Base-by-base conservation (phyloP, 371 early-diverging fungal species). In the Mortierella sp. region DNA sequence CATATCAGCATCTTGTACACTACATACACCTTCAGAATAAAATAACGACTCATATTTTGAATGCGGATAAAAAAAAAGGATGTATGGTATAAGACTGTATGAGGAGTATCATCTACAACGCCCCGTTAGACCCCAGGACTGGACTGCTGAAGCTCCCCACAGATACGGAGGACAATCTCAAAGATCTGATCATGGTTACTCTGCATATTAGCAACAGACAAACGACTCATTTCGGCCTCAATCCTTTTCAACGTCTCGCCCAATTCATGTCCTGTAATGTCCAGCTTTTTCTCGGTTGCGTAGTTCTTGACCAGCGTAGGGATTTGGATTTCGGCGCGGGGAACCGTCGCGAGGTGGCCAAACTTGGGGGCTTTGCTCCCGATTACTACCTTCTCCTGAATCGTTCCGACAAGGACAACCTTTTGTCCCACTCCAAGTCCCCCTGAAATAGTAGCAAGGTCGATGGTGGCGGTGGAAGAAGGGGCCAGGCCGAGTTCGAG, bases 251-350 rank as follows among this genome's bases (percentile, higher is more conserved):
- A 58, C 68, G 65, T 55, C n/a, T 24, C 38, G 14, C 84, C 84
- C 26, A 84, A 19, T 14, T 68, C 44, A 21, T 34, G 70, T 28
- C 84, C 80, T 3, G 75, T 28, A 5, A 84, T 5, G 0, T 14
- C 28, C 5, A 73, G 16, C 11, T 57, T 55, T 28, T 54, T 77
- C 14, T 74, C 70, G n/a, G 72, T 5, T 16, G 75, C 63, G 26
- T 47, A 71, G n/a, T 55, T 65, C 38, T 80, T 84, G 48, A 84
- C n/a, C 26, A 80, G 42, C 1, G 70, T 21, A 19, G 80, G 48
- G 52, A 84, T 78, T 28, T 70, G 63, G 42, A 84, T 78, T 48
- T 84, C 84, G 11, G 80, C 78, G 19, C 76, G n/a, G 1, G 78
- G 78, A n/a, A 73, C 50, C 8, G 34, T 34, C 1, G 84, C 80